Conservation (phyloP, 2,329 filamentous ascomycete genomes). For the Epichloe festucae region DNA sequence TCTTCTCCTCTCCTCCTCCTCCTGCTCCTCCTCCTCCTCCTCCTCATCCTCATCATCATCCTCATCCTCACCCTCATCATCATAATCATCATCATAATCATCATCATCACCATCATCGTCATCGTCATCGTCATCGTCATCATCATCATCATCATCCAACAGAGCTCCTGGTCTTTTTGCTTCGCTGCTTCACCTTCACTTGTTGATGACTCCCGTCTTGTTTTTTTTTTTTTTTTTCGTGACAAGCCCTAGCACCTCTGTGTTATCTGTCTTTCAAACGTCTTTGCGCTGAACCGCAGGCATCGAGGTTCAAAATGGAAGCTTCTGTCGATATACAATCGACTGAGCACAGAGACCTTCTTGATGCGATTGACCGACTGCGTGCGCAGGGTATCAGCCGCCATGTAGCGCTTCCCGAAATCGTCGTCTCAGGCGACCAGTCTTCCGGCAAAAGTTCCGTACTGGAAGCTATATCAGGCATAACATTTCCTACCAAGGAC, state of each 20-base stretch:
- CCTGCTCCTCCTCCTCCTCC: too few relatives aligned
- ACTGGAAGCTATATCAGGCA: constrained; percentile 48
- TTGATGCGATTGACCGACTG: constrained; percentile 8
- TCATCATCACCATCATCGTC: background rate
- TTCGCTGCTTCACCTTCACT: background rate
- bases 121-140: background rate
- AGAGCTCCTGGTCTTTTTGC: background rate
- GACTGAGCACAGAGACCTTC: constrained; percentile 4
- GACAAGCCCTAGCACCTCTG: background rate
- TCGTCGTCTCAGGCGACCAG: constrained; percentile 48
- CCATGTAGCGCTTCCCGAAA: constrained; percentile 27
- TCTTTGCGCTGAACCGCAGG: background rate
- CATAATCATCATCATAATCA: too few relatives aligned
- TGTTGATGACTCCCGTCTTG: background rate
- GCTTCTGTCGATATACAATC: constrained; percentile 2
- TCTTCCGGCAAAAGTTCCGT: constrained; percentile 52
- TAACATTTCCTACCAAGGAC: constrained; percentile 45
- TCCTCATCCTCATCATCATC: background rate
- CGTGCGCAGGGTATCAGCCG: constrained; percentile 4
- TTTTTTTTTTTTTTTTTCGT: too few relatives aligned
- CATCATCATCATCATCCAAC: background rate
- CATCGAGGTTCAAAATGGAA: background rate
- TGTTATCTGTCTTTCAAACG: background rate
- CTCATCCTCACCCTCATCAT: background rate
- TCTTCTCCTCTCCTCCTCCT: background rate